Conservation (phyloP, 2,329 filamentous ascomycete genomes). For the Nemania abortiva region DNA sequence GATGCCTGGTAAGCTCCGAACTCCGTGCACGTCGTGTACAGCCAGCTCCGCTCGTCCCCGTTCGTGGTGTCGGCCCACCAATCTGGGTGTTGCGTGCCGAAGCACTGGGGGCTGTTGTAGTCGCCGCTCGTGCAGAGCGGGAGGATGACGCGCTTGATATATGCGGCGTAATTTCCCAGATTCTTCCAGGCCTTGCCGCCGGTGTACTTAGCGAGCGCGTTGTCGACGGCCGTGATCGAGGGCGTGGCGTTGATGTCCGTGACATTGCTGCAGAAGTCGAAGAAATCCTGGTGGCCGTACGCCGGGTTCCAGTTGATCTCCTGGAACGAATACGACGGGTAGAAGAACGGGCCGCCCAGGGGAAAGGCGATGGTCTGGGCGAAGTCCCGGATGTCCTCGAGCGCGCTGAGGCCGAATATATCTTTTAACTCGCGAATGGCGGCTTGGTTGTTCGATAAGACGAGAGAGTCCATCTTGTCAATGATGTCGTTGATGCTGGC, state of each 20-base stretch:
- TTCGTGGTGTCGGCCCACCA: conserved; percentile 61
- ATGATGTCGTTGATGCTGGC: conserved; percentile 62
- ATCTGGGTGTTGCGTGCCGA: conserved; percentile 54
- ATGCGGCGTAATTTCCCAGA: conserved; percentile 63
- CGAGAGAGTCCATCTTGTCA: conserved; percentile 62
- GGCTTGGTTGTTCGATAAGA: conserved; percentile 55
- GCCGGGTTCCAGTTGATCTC: conserved; percentile 62
- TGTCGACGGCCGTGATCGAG: conserved; percentile 60
- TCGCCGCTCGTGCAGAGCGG: conserved; percentile 58
- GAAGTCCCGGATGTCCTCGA: conserved; percentile 60
- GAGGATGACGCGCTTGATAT: conserved; percentile 60
- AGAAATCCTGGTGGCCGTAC: conserved; percentile 61
- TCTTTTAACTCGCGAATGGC: conserved; percentile 60
- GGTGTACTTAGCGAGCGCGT: conserved; percentile 61
- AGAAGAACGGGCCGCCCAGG: conserved; percentile 55
- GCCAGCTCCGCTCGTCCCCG: conserved; percentile 57
- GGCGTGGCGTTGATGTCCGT: conserved; percentile 59
- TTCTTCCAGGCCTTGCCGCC: conserved; percentile 62
- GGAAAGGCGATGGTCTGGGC: conserved; percentile 59
- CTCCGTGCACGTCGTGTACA: conserved; percentile 64
- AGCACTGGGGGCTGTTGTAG: conserved; percentile 58
- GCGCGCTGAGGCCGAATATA: conserved; percentile 59
- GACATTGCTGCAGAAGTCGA: conserved; percentile 64
- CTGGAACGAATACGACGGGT: conserved; percentile 65
- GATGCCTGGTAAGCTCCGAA: conserved; percentile 62